phyloP scores from a whole-genome alignment of 2,329 filamentous ascomycete species.

The Trichoderma sp. region DNA sequence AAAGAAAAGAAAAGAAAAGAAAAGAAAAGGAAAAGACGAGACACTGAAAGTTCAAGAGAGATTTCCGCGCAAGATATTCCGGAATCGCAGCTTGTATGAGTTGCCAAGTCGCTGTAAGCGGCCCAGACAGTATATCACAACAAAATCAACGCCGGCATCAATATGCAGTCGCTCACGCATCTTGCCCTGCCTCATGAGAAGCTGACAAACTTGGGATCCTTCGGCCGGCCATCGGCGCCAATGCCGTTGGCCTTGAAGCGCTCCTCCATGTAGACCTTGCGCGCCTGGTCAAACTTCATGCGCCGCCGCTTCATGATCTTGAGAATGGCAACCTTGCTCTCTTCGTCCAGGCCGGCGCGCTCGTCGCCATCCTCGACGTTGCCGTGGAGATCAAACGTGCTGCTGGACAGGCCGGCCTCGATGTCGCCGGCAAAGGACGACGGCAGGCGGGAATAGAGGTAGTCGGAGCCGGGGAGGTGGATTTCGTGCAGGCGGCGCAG shows the following conservation, averaged over 20 bases:
- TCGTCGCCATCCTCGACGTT: conserved; percentile 81
- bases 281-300: conserved; percentile 87
- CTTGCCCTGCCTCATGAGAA: conserved; percentile 54
- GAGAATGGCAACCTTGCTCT: conserved; percentile 78
- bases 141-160: background rate
- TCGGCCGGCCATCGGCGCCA: conserved; percentile 80
- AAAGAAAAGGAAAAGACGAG: background rate
- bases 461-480: conserved; percentile 55
- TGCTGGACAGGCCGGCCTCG: conserved; percentile 81
- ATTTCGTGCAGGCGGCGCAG: conserved; percentile 65
- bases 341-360: conserved; percentile 77
- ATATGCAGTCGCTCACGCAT: background rate
- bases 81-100: background rate
- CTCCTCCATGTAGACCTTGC: conserved; percentile 81
- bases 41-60: background rate
- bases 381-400: conserved; percentile 76
- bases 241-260: conserved; percentile 87
- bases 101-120: background rate
- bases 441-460: conserved; percentile 77
- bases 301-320: conserved; percentile 85
- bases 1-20: background rate
- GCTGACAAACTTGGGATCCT: conserved; percentile 93
- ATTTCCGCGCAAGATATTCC: background rate
- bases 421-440: conserved; percentile 79
- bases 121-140: background rate